Evolutionary conservation across 768 basidiomycete genomes (phyloP).

Genomic region (Trametes cingulata): DNA sequence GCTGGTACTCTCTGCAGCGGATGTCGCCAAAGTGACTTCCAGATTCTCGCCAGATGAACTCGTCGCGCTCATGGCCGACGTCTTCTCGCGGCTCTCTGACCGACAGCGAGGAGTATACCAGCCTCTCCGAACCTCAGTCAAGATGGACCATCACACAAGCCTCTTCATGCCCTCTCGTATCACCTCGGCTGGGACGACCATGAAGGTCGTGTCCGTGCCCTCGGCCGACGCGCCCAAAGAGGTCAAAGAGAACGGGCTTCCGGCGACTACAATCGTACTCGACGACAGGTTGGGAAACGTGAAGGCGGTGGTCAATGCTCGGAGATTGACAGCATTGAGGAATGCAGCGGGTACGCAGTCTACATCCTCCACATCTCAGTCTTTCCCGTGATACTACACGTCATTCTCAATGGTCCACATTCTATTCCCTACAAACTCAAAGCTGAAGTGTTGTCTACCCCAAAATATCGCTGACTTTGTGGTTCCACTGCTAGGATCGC

Average conservation of each 20-base stretch:
- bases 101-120: slow-evolving; percentile 14
- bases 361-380: background rate
- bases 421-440: background rate
- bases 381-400: background rate
- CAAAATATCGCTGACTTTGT: too few relatives aligned
- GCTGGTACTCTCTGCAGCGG: slow-evolving; percentile 59
- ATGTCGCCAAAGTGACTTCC: slow-evolving; percentile 54
- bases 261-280: slow-evolving; percentile 74
- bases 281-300: slow-evolving; percentile 68
- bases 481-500: slow-evolving; percentile 50
- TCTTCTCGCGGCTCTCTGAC: slow-evolving; percentile 51
- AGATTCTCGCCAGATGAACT: slow-evolving; percentile 47
- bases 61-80: slow-evolving; percentile 56
- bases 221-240: slow-evolving; percentile 35
- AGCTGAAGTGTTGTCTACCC: too few relatives aligned
- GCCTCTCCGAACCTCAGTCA: slow-evolving; percentile 64
- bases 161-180: slow-evolving; percentile 87
- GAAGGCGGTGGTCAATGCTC: slow-evolving; percentile 79
- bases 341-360: slow-evolving; percentile 73
- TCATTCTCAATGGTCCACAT: too few relatives aligned
- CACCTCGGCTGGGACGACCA: slow-evolving; percentile 50
- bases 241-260: slow-evolving; percentile 52
- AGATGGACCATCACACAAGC: slow-evolving; percentile 53
- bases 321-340: slow-evolving; percentile 73
- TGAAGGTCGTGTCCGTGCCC: slow-evolving; percentile 85